Conservation (phyloP, 768 basidiomycete genomes). For the Suillus decipiens region DNA sequence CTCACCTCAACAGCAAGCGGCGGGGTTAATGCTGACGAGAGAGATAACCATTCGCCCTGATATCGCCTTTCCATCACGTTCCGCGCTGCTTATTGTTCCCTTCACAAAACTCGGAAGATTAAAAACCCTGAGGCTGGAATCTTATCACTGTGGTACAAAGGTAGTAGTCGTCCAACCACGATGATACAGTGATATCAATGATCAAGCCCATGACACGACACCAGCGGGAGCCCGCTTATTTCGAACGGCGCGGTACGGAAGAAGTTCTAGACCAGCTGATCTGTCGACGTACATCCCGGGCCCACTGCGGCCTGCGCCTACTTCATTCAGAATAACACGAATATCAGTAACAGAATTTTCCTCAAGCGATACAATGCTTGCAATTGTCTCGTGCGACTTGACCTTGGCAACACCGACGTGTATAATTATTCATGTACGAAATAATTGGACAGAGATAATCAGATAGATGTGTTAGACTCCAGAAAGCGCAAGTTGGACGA, state of each 20-base stretch:
- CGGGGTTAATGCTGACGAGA: constrained; percentile 53
- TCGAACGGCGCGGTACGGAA: background rate
- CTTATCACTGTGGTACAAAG: background rate
- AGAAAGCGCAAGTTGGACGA: too few relatives aligned
- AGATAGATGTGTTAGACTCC: too few relatives aligned
- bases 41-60: constrained; percentile 24
- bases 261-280: background rate
- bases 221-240: background rate
- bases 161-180: background rate
- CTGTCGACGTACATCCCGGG: too few relatives aligned
- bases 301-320: too few relatives aligned
- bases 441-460: too few relatives aligned
- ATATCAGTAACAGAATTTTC: too few relatives aligned
- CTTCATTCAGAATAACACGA: too few relatives aligned
- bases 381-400: too few relatives aligned
- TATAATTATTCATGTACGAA: too few relatives aligned
- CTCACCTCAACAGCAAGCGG: constrained; percentile 64
- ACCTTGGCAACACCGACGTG: too few relatives aligned
- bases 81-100: background rate
- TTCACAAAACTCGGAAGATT: background rate
- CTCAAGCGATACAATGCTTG: too few relatives aligned
- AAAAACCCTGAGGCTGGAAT: background rate
- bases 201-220: background rate
- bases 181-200: background rate
- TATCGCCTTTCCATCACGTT: background rate